Conservation (phyloP, 1,139 yeast species). For the Debaryomyces subglobosus region DNA sequence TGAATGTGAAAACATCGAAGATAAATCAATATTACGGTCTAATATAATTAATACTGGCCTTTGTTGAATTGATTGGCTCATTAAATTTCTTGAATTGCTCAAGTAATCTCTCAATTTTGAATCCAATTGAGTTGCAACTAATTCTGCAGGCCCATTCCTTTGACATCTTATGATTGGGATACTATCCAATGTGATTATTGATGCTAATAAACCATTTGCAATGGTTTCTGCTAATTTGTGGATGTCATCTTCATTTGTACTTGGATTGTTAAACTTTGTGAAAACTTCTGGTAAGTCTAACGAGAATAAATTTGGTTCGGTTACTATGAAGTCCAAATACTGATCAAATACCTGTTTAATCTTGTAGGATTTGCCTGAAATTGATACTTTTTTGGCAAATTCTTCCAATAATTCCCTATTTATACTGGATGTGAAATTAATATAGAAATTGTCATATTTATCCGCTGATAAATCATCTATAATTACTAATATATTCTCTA, state of each 20-base stretch:
- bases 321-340: slow-evolving; percentile 85
- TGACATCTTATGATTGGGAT: slow-evolving; percentile 92
- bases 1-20: slow-evolving; percentile 94
- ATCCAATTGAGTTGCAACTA: slow-evolving; percentile 86
- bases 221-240: slow-evolving; percentile 67
- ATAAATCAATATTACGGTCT: slow-evolving; percentile 87
- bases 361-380: slow-evolving; percentile 65
- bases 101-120: slow-evolving; percentile 81
- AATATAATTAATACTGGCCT: slow-evolving; percentile 79
- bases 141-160: slow-evolving; percentile 92
- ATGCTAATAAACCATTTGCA: slow-evolving; percentile 79
- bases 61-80: slow-evolving; percentile 39
- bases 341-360: slow-evolving; percentile 93
- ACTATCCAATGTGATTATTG: slow-evolving; percentile 73
- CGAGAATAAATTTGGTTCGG: slow-evolving; percentile 89
- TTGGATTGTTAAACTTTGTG: slow-evolving; percentile 68
- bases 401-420: slow-evolving; percentile 81
- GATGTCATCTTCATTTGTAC: slow-evolving; percentile 74
- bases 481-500: slow-evolving; percentile 68
- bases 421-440: slow-evolving; percentile 84
- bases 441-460: slow-evolving; percentile 74
- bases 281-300: slow-evolving; percentile 71
- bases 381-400: slow-evolving; percentile 80
- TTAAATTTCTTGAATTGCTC: slow-evolving; percentile 57
- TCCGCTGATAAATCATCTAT: slow-evolving; percentile 73